These are phyloP conservation scores for Cladobotryum protrusum DNA, from an alignment of 2,329 filamentous ascomycete species.

Conservation along the genomic window DNA sequence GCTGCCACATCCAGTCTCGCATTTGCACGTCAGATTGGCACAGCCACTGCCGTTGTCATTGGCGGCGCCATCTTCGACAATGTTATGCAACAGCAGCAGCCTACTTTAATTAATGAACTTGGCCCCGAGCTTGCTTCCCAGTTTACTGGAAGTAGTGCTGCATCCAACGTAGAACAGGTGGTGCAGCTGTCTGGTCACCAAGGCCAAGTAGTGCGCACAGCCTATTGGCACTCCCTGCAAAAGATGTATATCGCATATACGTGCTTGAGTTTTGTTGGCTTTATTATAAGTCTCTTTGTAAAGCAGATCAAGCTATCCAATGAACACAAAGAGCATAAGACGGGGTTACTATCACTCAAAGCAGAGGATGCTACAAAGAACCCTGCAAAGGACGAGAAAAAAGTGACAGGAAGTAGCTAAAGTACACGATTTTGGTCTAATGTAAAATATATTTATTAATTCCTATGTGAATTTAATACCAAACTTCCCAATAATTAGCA, in stretches of 20 bases:
- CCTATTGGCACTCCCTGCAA: conserved; percentile 44
- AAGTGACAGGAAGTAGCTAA: no score
- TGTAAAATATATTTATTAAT: no score
- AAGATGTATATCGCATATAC: conserved; percentile 55
- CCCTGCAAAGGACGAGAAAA: no score
- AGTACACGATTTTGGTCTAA: no score
- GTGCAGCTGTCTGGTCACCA: conserved; percentile 42
- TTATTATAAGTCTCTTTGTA: conserved; percentile 43
- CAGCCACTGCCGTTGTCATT: conserved; percentile 61
- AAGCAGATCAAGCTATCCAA: conserved; percentile 45
- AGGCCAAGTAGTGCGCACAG: conserved; percentile 35
- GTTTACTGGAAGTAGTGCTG: conserved; percentile 53
- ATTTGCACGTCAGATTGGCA: conserved; percentile 63
- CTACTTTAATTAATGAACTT: conserved; percentile 42
- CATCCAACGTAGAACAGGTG: conserved; percentile 54
- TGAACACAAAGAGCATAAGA: conserved; percentile 52
- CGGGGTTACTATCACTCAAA: conserved; percentile 43
- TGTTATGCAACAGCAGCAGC: conserved; percentile 53
- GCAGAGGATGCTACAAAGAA: conserved; percentile 15
- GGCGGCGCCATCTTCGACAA: conserved; percentile 79
- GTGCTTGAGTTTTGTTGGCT: conserved; percentile 40
- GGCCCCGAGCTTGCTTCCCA: conserved; percentile 42
- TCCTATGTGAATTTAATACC: no score
- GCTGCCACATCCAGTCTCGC: conserved; percentile 61
- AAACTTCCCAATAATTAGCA: no score